Base-by-base conservation (phyloP, 306 rosid species). In the Prunus kanzakura region DNA sequence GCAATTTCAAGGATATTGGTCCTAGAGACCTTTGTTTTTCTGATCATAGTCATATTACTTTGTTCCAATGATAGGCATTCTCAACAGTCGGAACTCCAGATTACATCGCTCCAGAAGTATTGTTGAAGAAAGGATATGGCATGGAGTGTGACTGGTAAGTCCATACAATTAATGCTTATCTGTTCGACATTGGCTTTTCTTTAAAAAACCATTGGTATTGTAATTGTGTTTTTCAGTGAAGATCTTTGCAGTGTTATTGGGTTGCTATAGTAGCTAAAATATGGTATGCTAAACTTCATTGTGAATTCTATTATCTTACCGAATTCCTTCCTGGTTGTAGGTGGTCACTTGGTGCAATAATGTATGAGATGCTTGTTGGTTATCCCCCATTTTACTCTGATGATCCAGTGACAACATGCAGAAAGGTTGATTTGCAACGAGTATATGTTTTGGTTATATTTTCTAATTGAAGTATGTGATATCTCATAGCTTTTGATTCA, bases 341-440 rank as follows among this genome's bases (percentile, higher is more conserved):
- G 97, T 93, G 98, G 98, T 93, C 98, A 54, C 98, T 93, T 80
- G 98, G 97, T 73, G 98, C 98, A 56, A 91, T 93, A 81, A 83
- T 87, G 96, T 93, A 93, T 70, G 97, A 93, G 84, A 93, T 93
- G 98, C 96, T 93, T 60, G 90, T 93, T 71, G 98, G 97, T 67
- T 93, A 91, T 80, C 98, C 98, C 63, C 97, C 98, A 55, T 93
- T 93, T 83, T 93, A 91, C 80, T 88, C 96, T 50, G 98, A 91
- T 72, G 96, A 93, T 79, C 98, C 98, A 23, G 90, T 93, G 57
- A 87, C 98, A 81, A 85, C 98, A 30, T 93, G 98, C 84, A 80
- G 98, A 89, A 93, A 93, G 98, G 98, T 93, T 9, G 19, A n/a
- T 64, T 65, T 45, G 45, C 61, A 38, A 27, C 1, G 8, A 16